Percentiles rank a stretch among this genome's conserved stretches.
phyloP scores from a whole-genome alignment of 2,329 filamentous ascomycete species.

The Capronia americana region DNA sequence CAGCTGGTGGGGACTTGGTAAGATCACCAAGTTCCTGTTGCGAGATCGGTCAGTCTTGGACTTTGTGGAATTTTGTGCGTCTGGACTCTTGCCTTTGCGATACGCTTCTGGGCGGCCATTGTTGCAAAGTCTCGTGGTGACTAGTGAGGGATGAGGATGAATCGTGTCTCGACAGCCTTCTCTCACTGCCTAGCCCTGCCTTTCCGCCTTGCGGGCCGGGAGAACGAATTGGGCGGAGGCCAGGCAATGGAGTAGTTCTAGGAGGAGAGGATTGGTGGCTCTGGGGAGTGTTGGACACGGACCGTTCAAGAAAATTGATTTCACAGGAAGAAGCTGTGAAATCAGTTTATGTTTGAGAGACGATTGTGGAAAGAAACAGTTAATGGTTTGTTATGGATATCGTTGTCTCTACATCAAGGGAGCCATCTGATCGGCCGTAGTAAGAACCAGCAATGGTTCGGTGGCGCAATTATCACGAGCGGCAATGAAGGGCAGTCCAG shows the following conservation, averaged over 20 bases:
- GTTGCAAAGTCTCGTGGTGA: background rate
- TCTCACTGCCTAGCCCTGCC: slow-evolving; percentile 15
- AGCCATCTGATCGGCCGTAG: slow-evolving; percentile 10
- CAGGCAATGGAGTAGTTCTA: slow-evolving; percentile 10
- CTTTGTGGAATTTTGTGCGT: background rate
- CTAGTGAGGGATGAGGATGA: background rate
- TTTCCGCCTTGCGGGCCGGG: slow-evolving; percentile 2
- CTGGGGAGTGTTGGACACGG: background rate
- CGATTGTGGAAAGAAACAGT: background rate
- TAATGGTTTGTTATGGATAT: background rate
- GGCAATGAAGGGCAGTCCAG: background rate
- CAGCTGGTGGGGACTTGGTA: slow-evolving; percentile 60
- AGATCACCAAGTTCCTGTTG: slow-evolving; percentile 67
- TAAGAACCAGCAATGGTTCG: background rate
- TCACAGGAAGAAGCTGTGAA: background rate
- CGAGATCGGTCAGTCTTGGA: background rate
- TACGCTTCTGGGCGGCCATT: slow-evolving; percentile 51
- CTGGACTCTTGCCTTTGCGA: slow-evolving; percentile 50
- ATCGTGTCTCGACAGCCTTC: background rate
- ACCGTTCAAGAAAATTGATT: background rate
- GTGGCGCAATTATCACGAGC: background rate
- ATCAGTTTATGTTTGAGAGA: background rate
- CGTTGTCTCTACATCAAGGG: background rate
- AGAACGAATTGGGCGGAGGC: slow-evolving; percentile 3
- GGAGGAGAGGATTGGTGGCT: background rate